phyloP scores from a whole-genome alignment of 805 yeast genomes.

The Ogataea minuta region DNA sequence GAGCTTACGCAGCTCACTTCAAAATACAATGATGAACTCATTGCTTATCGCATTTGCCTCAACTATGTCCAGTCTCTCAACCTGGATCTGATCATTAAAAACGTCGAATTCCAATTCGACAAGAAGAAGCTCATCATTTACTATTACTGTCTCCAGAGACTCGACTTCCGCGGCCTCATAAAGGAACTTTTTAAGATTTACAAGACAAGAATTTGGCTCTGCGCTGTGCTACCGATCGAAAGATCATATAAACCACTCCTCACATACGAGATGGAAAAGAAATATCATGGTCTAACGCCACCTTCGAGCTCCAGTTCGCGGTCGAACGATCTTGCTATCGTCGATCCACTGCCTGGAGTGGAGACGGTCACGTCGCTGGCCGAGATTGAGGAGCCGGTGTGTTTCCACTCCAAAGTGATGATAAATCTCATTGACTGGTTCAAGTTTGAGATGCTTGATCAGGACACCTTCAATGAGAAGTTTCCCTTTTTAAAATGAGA shows the following conservation, averaged over 20 bases:
- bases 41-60: conserved; percentile 65
- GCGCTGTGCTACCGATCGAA: conserved; percentile 58
- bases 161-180: conserved; percentile 71
- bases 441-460: conserved; percentile 36
- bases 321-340: conserved; percentile 34
- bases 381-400: conserved; percentile 39
- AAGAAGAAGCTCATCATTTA: conserved; percentile 74
- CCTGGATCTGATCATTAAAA: conserved; percentile 57
- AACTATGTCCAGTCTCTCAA: conserved; percentile 40
- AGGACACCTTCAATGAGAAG: conserved; percentile 28
- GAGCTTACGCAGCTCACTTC: conserved; percentile 61
- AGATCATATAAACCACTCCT: conserved; percentile 31
- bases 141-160: conserved; percentile 60
- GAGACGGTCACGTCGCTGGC: conserved; percentile 41
- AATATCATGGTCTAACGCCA: conserved; percentile 12
- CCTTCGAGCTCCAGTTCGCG: conserved; percentile 29
- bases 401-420: conserved; percentile 52
- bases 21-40: conserved; percentile 68
- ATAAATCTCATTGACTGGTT: conserved; percentile 45
- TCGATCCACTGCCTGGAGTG: conserved; percentile 33
- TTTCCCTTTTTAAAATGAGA: conserved; percentile 17
- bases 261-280: conserved; percentile 31
- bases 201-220: conserved; percentile 80
- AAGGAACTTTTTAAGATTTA: conserved; percentile 72
- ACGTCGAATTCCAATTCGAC: conserved; percentile 81